A percentile compares a stretch with the other conserved stretches of the same genome.
Conservation (phyloP, 2,329 filamentous ascomycete genomes). For the Sporothrix globosa region DNA sequence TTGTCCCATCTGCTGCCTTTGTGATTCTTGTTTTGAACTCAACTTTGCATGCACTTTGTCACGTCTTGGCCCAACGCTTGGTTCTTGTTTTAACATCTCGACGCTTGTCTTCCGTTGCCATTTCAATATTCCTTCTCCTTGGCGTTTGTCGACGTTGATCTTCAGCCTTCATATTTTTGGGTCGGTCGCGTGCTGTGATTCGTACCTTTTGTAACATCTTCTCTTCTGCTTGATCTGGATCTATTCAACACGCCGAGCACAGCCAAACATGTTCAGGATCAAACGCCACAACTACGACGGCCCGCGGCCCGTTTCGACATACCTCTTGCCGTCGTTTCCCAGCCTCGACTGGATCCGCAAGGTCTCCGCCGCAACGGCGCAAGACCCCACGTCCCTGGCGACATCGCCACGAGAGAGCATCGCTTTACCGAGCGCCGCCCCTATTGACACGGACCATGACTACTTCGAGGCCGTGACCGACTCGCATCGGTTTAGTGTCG, state of each 20-base stretch:
- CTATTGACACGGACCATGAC: neutral
- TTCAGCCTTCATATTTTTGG: neutral
- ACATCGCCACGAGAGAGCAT: neutral
- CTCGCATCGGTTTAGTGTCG: constrained; percentile 16
- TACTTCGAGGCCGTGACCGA: neutral
- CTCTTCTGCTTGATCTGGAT: neutral
- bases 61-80: neutral
- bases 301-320: constrained; percentile 37
- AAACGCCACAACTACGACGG: neutral
- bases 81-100: neutral
- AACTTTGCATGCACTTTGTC: neutral
- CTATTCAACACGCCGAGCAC: neutral
- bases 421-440: neutral
- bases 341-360: constrained; percentile 35
- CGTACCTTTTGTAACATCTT: neutral
- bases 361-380: constrained; percentile 9
- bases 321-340: constrained; percentile 40
- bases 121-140: no score
- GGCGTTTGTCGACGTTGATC: neutral
- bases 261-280: neutral
- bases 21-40: neutral
- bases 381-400: no score
- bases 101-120: no score
- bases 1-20: constrained; percentile 1
- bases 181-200: neutral